These are phyloP conservation scores for Apiospora hydei DNA, from an alignment of 2,329 filamentous ascomycete species.

Conservation along the genomic window DNA sequence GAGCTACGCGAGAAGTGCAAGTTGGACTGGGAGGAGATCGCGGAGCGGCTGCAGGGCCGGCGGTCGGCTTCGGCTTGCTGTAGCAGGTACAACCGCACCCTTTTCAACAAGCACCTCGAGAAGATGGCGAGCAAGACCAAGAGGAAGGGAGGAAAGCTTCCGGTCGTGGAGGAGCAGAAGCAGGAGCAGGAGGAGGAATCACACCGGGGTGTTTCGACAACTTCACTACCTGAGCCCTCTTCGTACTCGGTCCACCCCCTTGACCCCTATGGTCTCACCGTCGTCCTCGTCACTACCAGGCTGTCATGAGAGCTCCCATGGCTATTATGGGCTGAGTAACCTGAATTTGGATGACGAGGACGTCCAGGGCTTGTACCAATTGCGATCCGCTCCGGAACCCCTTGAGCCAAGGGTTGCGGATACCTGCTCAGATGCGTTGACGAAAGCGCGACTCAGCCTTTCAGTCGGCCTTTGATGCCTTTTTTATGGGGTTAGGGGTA, in stretches of 20 bases:
- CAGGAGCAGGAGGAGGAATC: background rate
- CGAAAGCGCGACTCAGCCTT: background rate
- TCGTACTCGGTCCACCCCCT: background rate
- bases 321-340: background rate
- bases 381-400: background rate
- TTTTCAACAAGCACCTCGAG: constrained; percentile 4
- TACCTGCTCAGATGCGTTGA: background rate
- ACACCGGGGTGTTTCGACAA: background rate
- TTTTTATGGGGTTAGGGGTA: background rate
- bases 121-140: constrained; percentile 3
- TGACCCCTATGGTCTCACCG: background rate
- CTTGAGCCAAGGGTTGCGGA: constrained; percentile 12
- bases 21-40: constrained; percentile 24
- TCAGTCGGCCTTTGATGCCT: background rate
- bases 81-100: background rate
- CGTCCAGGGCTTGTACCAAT: background rate
- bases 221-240: background rate
- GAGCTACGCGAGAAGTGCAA: background rate
- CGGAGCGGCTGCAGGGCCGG: constrained; percentile 4
- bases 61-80: constrained; percentile 18
- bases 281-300: background rate
- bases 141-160: background rate
- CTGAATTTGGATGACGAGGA: background rate
- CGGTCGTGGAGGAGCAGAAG: background rate
- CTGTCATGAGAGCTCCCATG: background rate